Evolutionary conservation across 768 basidiomycete genomes (phyloP).

Genomic region (Macrolepiota albuminosa): DNA sequence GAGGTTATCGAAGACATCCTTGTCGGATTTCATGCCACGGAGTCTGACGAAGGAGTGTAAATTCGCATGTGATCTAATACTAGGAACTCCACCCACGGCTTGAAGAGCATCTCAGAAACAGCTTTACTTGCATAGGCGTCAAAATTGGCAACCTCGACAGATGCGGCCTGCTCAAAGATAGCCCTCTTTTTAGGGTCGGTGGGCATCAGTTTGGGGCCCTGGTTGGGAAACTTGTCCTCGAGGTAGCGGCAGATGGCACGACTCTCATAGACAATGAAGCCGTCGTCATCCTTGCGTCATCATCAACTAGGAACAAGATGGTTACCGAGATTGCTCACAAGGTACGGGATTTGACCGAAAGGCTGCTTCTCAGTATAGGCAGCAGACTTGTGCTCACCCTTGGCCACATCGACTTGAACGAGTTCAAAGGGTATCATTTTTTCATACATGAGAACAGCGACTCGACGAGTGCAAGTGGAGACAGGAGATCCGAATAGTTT

Average conservation of each 20-base stretch:
- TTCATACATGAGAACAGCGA: slow-evolving; percentile 48
- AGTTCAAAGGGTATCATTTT: slow-evolving; percentile 54
- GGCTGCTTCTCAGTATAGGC: slow-evolving; percentile 49
- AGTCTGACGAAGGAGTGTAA: background rate
- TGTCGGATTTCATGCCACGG: slow-evolving; percentile 7
- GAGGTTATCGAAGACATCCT: slow-evolving; percentile 18
- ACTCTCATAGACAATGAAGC: slow-evolving; percentile 57
- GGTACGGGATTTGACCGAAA: slow-evolving; percentile 58
- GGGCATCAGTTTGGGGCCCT: slow-evolving; percentile 51
- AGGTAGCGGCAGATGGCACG: slow-evolving; percentile 61
- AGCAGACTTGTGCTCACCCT: slow-evolving; percentile 42
- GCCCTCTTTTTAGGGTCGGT: slow-evolving; percentile 34
- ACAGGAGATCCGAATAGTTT: slow-evolving; percentile 32
- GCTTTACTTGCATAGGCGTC: slow-evolving; percentile 34
- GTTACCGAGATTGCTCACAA: slow-evolving; percentile 26
- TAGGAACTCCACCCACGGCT: slow-evolving; percentile 29
- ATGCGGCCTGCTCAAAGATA: slow-evolving; percentile 43
- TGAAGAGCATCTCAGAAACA: slow-evolving; percentile 47
- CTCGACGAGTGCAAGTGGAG: slow-evolving; percentile 49
- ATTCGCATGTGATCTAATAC: too few relatives aligned
- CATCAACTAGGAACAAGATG: background rate
- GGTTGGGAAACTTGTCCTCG: slow-evolving; percentile 44
- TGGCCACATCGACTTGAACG: slow-evolving; percentile 34
- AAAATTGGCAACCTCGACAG: slow-evolving; percentile 51
- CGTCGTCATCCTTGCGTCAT: slow-evolving; percentile 39